A percentile compares a stretch with the other conserved stretches of the same genome.
phyloP scores from a whole-genome alignment of 2,329 filamentous ascomycete species.

The Colletotrichum siamense region DNA sequence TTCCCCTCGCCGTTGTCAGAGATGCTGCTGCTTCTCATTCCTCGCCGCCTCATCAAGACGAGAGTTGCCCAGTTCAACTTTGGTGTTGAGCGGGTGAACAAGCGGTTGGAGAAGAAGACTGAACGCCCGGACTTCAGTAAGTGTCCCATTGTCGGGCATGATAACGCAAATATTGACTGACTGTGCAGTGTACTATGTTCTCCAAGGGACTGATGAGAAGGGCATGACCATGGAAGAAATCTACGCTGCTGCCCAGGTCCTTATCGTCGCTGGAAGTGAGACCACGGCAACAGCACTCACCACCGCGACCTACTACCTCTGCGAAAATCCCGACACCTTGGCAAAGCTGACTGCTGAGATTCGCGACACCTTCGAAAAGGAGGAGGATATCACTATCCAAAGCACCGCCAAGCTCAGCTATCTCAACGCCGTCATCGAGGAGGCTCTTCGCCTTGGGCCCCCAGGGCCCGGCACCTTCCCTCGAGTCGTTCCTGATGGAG shows the following conservation, averaged over 20 bases:
- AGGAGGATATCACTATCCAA: constrained; percentile 40
- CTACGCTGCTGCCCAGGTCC: constrained; percentile 12
- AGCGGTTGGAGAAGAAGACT: neutral
- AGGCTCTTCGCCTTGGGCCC: constrained; percentile 47
- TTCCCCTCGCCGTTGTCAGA: constrained; percentile 9
- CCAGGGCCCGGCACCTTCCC: constrained; percentile 28
- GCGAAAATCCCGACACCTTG: constrained; percentile 32
- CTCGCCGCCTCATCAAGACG: constrained; percentile 12
- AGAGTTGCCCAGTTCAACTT: constrained; percentile 16
- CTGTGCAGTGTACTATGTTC: neutral
- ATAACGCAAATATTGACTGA: neutral
- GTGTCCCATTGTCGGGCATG: neutral
- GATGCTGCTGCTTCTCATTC: constrained; percentile 8
- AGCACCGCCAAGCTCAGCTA: constrained; percentile 37
- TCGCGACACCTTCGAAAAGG: constrained; percentile 33
- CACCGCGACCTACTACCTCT: constrained; percentile 31
- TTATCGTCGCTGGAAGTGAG: constrained; percentile 38
- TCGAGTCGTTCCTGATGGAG: constrained; percentile 34
- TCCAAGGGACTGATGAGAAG: constrained; percentile 10
- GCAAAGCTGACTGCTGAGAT: constrained; percentile 42
- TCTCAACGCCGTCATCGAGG: constrained; percentile 45
- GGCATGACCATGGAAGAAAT: constrained; percentile 11
- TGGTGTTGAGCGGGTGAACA: constrained; percentile 8
- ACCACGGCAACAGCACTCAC: constrained; percentile 37
- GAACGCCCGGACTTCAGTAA: constrained; percentile 14